Percentiles rank a stretch among this genome's conserved stretches.
phyloP scores from a whole-genome alignment of 805 yeast genomes.

The Ogataea wickerhamii region DNA sequence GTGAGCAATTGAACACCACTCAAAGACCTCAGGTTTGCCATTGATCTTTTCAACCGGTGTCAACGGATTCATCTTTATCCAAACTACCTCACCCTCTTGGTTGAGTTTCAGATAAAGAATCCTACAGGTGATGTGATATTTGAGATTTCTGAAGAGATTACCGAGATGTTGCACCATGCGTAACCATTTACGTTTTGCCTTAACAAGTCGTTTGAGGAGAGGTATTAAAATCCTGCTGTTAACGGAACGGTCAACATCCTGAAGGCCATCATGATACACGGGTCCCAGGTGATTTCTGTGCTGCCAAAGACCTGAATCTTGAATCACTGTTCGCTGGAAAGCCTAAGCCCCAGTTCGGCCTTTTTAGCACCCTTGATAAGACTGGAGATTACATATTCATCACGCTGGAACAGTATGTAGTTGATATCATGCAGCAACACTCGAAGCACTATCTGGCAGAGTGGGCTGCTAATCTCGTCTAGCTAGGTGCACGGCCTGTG shows the following conservation, averaged over 20 bases:
- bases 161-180: constrained; percentile 45
- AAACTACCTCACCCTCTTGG: too few species aligned
- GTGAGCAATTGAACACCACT: too few species aligned
- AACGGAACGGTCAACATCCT: constrained; percentile 51
- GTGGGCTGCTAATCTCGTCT: too few species aligned
- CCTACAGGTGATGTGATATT: too few species aligned
- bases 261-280: constrained; percentile 39
- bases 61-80: too few species aligned
- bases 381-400: constrained; percentile 37
- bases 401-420: constrained; percentile 37
- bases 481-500: too few species aligned
- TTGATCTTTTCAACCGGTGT: too few species aligned
- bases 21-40: too few species aligned
- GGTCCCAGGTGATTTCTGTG: constrained; percentile 44
- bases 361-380: constrained; percentile 9
- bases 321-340: too few species aligned
- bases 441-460: constrained; percentile 10
- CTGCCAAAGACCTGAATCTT: too few species aligned
- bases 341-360: constrained; percentile 13
- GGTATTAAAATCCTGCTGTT: constrained; percentile 54
- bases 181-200: constrained; percentile 41
- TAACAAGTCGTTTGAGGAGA: constrained; percentile 43
- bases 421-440: constrained; percentile 40
- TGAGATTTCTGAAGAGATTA: too few species aligned
- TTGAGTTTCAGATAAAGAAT: too few species aligned